Conservation (phyloP, 768 basidiomycete species). For the Astraeus odoratus region DNA sequence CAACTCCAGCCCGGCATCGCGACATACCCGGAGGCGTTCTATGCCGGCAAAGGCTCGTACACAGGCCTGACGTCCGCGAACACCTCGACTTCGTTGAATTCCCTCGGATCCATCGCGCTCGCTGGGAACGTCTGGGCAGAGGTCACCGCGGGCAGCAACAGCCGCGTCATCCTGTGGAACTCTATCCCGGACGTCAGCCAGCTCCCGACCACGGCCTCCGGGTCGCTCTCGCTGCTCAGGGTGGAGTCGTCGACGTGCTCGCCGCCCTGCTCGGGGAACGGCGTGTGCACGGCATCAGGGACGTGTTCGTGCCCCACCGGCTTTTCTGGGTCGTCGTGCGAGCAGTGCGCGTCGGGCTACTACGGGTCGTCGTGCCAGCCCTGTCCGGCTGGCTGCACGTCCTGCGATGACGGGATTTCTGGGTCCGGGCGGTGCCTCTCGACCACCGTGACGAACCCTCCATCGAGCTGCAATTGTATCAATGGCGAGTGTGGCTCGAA, state of each 20-base stretch:
- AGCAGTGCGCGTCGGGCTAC: conserved; percentile 65
- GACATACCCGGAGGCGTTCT: conserved; percentile 55
- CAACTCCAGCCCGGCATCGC: conserved; percentile 61
- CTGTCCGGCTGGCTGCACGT: conserved; percentile 61
- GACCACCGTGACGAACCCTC: conserved; percentile 40
- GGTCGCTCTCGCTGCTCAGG: conserved; percentile 54
- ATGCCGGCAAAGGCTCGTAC: conserved; percentile 60
- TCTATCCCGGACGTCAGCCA: conserved; percentile 69
- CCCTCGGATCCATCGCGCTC: conserved; percentile 57
- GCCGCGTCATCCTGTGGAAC: conserved; percentile 70
- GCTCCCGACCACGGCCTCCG: conserved; percentile 45
- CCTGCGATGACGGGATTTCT: conserved; percentile 74
- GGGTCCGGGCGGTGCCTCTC: conserved; percentile 70
- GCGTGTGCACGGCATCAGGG: conserved; percentile 64
- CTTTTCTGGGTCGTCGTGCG: conserved; percentile 76
- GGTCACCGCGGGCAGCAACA: conserved; percentile 46
- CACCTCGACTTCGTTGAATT: conserved; percentile 40
- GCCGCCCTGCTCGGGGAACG: conserved; percentile 65
- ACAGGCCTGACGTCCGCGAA: conserved; percentile 45
- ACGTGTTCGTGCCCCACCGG: conserved; percentile 67
- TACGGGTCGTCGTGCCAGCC: conserved; percentile 68
- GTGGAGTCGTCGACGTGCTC: conserved; percentile 72
- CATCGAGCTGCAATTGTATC: conserved; percentile 71
- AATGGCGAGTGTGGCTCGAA: conserved; percentile 70
- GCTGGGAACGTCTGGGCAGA: conserved; percentile 65